A percentile compares a stretch with the other conserved stretches of the same genome.
Evolutionary conservation across 306 rosid genomes (phyloP).

Genomic region (Mucuna pruriens): DNA sequence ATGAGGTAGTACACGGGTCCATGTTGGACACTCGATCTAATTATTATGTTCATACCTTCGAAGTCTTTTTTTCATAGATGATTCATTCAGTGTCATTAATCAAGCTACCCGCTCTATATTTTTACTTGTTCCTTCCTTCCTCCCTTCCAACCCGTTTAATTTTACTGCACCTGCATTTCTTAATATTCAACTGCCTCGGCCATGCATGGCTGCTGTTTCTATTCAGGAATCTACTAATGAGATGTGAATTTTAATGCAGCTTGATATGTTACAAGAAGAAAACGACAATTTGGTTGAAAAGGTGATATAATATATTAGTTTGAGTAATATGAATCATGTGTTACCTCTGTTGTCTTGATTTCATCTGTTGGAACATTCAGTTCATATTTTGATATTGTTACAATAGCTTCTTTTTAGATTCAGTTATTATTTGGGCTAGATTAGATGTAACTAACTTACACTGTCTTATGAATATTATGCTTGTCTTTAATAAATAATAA

Average conservation of each 20-base stretch:
- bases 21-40: background rate
- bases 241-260: conserved; percentile 72
- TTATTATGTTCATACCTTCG: conserved; percentile 18
- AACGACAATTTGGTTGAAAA: conserved; percentile 79
- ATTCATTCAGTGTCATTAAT: conserved; percentile 21
- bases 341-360: conserved; percentile 5
- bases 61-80: background rate
- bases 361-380: conserved; percentile 5
- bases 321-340: conserved; percentile 29
- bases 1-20: conserved; percentile 64
- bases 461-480: conserved; percentile 16
- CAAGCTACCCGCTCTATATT: background rate
- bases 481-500: conserved; percentile 11
- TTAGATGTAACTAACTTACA: conserved; percentile 20
- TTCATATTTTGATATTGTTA: conserved; percentile 23
- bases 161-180: conserved; percentile 9
- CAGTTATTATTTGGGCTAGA: conserved; percentile 7
- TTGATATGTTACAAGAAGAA: conserved; percentile 98
- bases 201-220: background rate
- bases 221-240: conserved; percentile 36
- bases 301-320: conserved; percentile 64
- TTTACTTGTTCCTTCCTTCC: conserved; percentile 6
- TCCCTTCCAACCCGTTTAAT: background rate
- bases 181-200: conserved; percentile 22
- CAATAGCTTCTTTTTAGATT: conserved; percentile 18